These are phyloP conservation scores for Aspergillus cavernicola DNA, from an alignment of 495 filamentous ascomycete species.

Conservation along the genomic window DNA sequence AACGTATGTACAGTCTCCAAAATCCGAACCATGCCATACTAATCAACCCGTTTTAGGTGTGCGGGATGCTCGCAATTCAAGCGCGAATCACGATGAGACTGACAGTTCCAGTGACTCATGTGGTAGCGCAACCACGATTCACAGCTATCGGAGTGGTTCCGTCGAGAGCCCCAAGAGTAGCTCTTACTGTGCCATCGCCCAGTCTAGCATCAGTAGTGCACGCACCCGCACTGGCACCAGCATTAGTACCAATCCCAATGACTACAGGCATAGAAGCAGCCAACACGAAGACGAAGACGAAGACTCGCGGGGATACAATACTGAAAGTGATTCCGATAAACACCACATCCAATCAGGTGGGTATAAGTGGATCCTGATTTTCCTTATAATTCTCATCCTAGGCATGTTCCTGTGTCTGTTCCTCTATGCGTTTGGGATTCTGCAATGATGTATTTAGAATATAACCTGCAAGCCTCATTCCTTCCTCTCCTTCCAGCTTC, in stretches of 20 bases:
- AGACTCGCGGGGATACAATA: too few relatives aligned
- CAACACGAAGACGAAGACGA: too few relatives aligned
- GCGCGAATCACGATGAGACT: too few relatives aligned
- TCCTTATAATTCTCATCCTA: conserved; percentile 25
- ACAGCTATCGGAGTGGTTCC: too few relatives aligned
- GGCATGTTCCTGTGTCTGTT: conserved; percentile 34
- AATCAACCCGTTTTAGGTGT: too few relatives aligned
- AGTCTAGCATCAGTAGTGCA: neutral
- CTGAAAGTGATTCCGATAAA: neutral
- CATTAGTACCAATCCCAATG: neutral
- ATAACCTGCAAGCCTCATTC: neutral
- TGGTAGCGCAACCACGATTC: too few relatives aligned
- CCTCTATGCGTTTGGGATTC: conserved; percentile 30
- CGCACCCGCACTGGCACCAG: neutral
- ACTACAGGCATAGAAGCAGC: too few relatives aligned
- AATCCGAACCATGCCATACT: neutral
- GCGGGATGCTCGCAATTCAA: too few relatives aligned
- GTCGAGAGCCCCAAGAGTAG: too few relatives aligned
- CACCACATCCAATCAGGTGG: conserved; percentile 19
- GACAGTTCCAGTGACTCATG: too few relatives aligned
- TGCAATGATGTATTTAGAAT: conserved; percentile 24
- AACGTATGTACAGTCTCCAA: neutral
- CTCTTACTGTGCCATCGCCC: too few relatives aligned
- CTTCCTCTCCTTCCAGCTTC: neutral
- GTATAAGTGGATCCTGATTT: conserved; percentile 31